Base-by-base conservation (phyloP, 768 basidiomycete genomes). In the Lenzites betulinus region DNA sequence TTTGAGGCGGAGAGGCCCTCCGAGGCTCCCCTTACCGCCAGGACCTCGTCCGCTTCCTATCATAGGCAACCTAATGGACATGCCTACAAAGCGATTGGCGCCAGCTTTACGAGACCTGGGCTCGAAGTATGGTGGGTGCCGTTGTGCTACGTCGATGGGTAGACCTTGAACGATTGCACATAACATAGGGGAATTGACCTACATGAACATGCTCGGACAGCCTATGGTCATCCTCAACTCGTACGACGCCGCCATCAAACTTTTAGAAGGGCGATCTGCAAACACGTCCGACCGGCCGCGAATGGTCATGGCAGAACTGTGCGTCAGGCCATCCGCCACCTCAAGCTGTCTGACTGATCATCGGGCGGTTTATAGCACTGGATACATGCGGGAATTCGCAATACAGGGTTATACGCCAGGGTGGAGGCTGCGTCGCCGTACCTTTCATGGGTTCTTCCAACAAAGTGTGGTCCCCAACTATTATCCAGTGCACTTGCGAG, bases 281-380 rank as follows among this genome's bases (percentile, higher is more conserved):
- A 85, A 90, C 28, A 91, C 90, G 69, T 86, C 89, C 13, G 90
- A 91, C 74, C 88, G 87, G 69, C 87, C 87, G 0, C 74, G 76
- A 26, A 74, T 89, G 26, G 77, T 87, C 44, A 91, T 92, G 89
- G 77, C 75, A 22, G 89, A 91, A 54, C 76, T 90, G 81, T 89
- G 66, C 66, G 86, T 84, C 7, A 15, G 6, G 38, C 18, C n/a
- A n/a, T 20, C 18, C 25, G 11, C 8, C 12, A 28, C 16, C 12
- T 36, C 23, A 7, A 23, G 12, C 13, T 20, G 30, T 35, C 15
- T 33, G 28, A 30, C 22, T 12, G 28, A n/a, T 23, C 18, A 8
- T 12, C 12, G 5, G 9, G 7, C 18, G 0, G 26, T 20, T 20
- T 18, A 7, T 25, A 60, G 59, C 13, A 55, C 46, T 5, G 47